Evolutionary conservation across 2,329 filamentous ascomycete genomes (phyloP).

Genomic region (Scortechinia acanthostroma): DNA sequence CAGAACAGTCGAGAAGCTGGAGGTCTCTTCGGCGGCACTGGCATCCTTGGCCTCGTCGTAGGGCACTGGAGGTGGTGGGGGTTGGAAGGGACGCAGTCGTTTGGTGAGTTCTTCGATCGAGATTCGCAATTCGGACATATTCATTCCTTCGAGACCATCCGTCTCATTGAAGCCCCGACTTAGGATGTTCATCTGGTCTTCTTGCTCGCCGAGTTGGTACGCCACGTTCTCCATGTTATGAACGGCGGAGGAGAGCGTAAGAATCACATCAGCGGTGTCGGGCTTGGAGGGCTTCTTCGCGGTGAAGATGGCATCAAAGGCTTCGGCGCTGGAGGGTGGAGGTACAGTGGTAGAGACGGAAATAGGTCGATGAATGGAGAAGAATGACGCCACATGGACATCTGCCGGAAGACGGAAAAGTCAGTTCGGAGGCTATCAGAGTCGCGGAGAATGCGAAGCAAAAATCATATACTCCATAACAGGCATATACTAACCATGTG

Average conservation of each 20-base stretch:
- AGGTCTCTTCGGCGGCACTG: neutral
- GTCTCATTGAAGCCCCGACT: neutral
- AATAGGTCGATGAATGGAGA: slow-evolving; percentile 57
- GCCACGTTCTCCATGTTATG: slow-evolving; percentile 28
- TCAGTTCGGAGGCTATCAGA: neutral
- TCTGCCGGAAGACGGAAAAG: slow-evolving; percentile 31
- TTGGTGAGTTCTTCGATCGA: neutral
- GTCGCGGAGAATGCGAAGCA: too few species aligned
- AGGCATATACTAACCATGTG: slow-evolving; percentile 33
- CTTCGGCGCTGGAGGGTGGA: slow-evolving; percentile 33
- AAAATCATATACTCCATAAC: too few species aligned
- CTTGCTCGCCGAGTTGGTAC: slow-evolving; percentile 12
- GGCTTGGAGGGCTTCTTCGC: slow-evolving; percentile 26
- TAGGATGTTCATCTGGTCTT: slow-evolving; percentile 9
- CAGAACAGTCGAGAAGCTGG: neutral
- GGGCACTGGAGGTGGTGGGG: neutral
- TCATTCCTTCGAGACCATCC: slow-evolving; percentile 11
- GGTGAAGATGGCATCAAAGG: slow-evolving; percentile 51
- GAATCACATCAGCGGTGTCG: slow-evolving; percentile 32
- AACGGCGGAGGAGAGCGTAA: slow-evolving; percentile 34
- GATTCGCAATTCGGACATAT: neutral
- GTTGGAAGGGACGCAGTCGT: neutral
- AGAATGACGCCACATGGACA: slow-evolving; percentile 54
- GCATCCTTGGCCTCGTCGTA: neutral
- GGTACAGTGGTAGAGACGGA: slow-evolving; percentile 46